Conservation (phyloP, 345 rosid genomes). For the Chamaenerion angustifolium region DNA sequence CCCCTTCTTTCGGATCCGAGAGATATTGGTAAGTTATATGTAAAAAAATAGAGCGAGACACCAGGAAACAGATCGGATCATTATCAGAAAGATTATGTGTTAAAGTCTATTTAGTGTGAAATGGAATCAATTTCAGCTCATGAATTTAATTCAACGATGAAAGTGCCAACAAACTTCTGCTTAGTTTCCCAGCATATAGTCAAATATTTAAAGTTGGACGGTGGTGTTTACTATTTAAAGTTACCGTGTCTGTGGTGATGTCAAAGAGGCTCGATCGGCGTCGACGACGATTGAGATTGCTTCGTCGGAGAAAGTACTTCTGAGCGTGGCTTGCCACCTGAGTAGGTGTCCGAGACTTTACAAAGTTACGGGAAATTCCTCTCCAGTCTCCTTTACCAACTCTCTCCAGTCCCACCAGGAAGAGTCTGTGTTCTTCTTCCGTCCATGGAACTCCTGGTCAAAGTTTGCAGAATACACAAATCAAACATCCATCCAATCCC, state of each 20-base stretch:
- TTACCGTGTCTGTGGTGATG: constrained; percentile 75
- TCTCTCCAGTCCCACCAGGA: constrained; percentile 67
- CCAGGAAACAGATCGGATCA: background rate
- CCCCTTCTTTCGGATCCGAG: no score
- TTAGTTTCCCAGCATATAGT: background rate
- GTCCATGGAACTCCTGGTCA: constrained; percentile 86
- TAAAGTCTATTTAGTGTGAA: background rate
- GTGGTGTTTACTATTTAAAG: background rate
- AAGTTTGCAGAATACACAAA: background rate
- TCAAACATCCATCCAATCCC: background rate
- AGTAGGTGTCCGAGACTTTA: constrained; percentile 76
- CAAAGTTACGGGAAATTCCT: constrained; percentile 79
- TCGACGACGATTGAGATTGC: constrained; percentile 77
- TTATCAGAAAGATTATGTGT: background rate
- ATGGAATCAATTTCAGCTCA: background rate
- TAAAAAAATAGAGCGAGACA: no score
- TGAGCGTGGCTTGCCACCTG: constrained; percentile 99
- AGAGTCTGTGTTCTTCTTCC: constrained; percentile 86
- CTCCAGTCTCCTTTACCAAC: constrained; percentile 97
- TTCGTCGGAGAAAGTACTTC: constrained; percentile 73
- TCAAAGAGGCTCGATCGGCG: constrained; percentile 87
- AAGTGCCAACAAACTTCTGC: background rate
- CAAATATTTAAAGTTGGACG: background rate
- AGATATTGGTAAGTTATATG: no score
- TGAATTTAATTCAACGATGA: background rate